Evolutionary conservation across 306 rosid genomes (phyloP), one percentile per base, ranked within the genome.

Genomic region (Trifolium dubium): DNA sequence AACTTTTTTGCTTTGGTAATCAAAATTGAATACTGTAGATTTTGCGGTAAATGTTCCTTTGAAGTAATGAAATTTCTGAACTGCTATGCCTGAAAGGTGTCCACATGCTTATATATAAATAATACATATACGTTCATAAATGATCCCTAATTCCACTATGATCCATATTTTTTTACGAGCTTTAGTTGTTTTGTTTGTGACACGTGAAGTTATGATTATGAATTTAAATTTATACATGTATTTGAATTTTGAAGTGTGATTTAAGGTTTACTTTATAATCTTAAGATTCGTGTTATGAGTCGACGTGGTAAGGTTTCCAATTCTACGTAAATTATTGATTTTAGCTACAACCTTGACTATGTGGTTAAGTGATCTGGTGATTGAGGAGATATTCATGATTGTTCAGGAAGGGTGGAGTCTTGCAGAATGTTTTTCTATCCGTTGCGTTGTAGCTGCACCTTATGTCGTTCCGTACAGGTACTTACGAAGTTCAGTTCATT

Each of bases 321-420:
- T 37, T 37, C 40, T 37, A 8, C 2, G 40, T 37, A 7, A 37
- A 37, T 37, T 37, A 8, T 37, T 37, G 40, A 37, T 37, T 37
- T 2, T 37, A 9, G 40, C 10, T 37, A 37, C 40, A 7, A 37
- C 40, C 40, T 6, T 37, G 10, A 37, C 2, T 37, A 7, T 32
- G 31, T 3, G 65, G 43, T 51, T 43, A 47, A 53, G 53, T 74
- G 75, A 71, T 61, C 23, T 61, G 14, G 37, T 46, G 39, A 64
- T 68, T 56, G 47, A 78, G 64, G 29, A 60, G 35, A 55, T 71
- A 74, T 79, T 47, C 73, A 34, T 88, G 76, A 81, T 83, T 81
- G 31, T 78, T 76, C 81, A 92, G 97, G 97, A 92, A 88, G 97
- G 97, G 34, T 92, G 97, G 97, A 89, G 90, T 85, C 87, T 92